Percentiles rank a stretch among this genome's conserved stretches.
phyloP scores from a whole-genome alignment of 2,329 filamentous ascomycete species.

The Fusarium fujikuroi region DNA sequence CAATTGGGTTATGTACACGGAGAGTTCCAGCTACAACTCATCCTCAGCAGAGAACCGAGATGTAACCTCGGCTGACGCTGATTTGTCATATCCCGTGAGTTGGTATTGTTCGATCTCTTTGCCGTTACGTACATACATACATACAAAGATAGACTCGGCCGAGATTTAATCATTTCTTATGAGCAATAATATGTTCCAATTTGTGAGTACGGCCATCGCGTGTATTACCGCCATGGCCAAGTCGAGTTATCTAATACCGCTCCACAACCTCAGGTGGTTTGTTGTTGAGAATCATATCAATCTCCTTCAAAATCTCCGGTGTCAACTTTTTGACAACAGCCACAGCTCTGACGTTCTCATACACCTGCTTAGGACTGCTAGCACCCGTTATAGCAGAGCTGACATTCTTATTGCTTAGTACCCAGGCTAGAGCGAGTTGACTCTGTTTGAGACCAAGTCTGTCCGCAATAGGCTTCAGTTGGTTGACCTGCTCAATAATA shows the following conservation, averaged over 20 bases:
- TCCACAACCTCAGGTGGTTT: constrained; percentile 60
- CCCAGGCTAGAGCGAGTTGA: constrained; percentile 70
- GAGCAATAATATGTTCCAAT: neutral
- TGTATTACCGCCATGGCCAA: neutral
- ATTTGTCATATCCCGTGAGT: constrained; percentile 27
- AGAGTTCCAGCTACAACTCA: neutral
- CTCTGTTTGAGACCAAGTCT: constrained; percentile 68
- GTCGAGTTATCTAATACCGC: constrained; percentile 30
- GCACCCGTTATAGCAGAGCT: constrained; percentile 71
- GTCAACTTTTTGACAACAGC: constrained; percentile 66
- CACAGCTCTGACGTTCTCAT: constrained; percentile 67
- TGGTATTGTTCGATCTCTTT: neutral
- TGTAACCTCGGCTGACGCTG: constrained; percentile 2
- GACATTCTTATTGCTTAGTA: constrained; percentile 69
- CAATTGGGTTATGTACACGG: neutral
- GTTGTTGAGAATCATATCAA: constrained; percentile 68
- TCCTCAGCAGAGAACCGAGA: neutral
- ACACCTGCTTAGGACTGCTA: constrained; percentile 67
- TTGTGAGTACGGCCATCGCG: neutral
- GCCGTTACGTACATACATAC: neutral
- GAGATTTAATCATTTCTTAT: neutral
- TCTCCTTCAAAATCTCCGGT: constrained; percentile 67
- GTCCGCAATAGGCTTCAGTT: constrained; percentile 71
- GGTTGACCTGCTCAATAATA: constrained; percentile 68
- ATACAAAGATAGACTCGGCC: neutral